Evolutionary conservation across 2,329 filamentous ascomycete genomes (phyloP).

Genomic region (Aspergillus eucalypticola): DNA sequence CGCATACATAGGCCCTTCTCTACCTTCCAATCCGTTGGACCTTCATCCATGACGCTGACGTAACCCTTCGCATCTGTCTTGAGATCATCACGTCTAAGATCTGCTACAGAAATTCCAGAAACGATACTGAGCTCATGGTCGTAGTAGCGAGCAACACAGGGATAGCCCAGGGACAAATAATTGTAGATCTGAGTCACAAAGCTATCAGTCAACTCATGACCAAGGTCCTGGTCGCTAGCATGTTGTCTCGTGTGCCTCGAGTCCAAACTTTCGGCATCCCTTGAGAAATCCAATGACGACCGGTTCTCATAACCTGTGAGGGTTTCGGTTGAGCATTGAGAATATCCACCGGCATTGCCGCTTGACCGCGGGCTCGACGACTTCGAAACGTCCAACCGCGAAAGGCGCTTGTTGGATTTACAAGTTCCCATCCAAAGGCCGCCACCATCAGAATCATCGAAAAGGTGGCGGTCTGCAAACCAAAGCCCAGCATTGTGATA

Average conservation of each 20-base stretch:
- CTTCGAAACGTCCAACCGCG: constrained; percentile 15
- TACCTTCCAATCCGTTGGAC: constrained; percentile 51
- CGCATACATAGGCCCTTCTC: constrained; percentile 60
- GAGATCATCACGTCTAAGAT: constrained; percentile 72
- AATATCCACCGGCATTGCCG: not conserved
- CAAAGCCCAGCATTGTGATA: constrained; percentile 66
- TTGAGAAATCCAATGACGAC: not conserved
- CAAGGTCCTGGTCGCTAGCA: constrained; percentile 47
- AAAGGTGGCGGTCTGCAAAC: constrained; percentile 67
- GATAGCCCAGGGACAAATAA: constrained; percentile 90
- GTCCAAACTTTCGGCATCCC: not conserved
- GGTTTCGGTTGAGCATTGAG: not conserved
- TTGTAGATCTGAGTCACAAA: constrained; percentile 98
- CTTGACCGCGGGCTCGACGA: constrained; percentile 27
- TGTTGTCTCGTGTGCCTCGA: not conserved
- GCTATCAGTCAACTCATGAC: constrained; percentile 72
- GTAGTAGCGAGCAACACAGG: constrained; percentile 76
- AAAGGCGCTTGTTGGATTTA: constrained; percentile 23
- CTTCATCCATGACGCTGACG: constrained; percentile 54
- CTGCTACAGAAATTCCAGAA: constrained; percentile 65
- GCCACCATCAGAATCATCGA: constrained; percentile 36
- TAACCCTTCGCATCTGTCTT: constrained; percentile 69
- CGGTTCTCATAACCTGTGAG: not conserved
- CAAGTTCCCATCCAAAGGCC: constrained; percentile 48
- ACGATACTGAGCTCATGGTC: constrained; percentile 86